These are phyloP conservation scores for Cicer pinnatifidum DNA, from an alignment of 306 rosid species.

Conservation along the genomic window DNA sequence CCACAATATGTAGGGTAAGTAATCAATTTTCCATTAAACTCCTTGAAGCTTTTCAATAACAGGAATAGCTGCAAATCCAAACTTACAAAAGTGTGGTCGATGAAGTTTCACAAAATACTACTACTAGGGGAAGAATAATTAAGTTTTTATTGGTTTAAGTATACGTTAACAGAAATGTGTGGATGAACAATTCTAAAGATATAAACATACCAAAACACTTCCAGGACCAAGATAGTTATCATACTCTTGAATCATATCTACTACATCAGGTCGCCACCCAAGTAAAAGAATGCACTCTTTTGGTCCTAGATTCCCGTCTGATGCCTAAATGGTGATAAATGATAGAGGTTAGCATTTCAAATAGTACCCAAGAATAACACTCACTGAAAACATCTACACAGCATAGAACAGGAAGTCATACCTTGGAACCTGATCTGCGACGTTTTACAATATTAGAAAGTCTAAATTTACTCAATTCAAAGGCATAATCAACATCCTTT, in stretches of 20 bases:
- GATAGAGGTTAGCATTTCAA: constrained; percentile 23
- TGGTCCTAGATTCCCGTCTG: constrained; percentile 75
- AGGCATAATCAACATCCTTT: constrained; percentile 50
- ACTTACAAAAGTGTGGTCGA: constrained; percentile 6
- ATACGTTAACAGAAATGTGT: constrained; percentile 5
- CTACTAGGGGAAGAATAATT: neutral
- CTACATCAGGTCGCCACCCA: constrained; percentile 86
- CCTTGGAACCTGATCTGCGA: constrained; percentile 79
- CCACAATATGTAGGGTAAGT: neutral
- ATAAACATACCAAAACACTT: constrained; percentile 76
- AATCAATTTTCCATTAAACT: constrained; percentile 6
- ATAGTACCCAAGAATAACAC: neutral
- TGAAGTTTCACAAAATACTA: constrained; percentile 51
- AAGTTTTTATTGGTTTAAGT: neutral
- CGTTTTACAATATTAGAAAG: constrained; percentile 68
- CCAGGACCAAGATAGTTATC: constrained; percentile 98
- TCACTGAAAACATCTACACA: constrained; percentile 16
- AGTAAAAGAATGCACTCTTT: constrained; percentile 85
- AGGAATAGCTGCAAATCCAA: neutral
- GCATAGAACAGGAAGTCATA: constrained; percentile 43
- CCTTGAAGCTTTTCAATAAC: constrained; percentile 23
- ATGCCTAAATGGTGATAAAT: constrained; percentile 59
- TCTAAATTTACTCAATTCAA: constrained; percentile 56
- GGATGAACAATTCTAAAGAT: constrained; percentile 14
- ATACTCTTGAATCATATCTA: constrained; percentile 91